phyloP scores from a whole-genome alignment of 2,329 filamentous ascomycete species.

The Leptographium procerum region DNA sequence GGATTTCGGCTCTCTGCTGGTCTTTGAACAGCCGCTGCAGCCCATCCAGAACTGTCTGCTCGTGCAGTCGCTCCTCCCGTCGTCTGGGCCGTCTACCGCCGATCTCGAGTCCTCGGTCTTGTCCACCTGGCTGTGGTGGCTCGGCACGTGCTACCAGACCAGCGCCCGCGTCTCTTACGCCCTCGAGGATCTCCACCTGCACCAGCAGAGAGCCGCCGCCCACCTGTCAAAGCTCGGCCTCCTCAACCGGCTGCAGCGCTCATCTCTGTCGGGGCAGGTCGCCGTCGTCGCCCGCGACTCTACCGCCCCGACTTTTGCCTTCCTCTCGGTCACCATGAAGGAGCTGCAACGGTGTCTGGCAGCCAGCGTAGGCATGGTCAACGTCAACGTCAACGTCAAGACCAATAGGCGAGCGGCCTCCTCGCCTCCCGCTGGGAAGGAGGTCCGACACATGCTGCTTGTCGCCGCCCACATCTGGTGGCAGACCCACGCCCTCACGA shows the following conservation, averaged over 20 bases:
- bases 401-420: too few species aligned
- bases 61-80: constrained; percentile 23
- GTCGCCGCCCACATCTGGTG: constrained; percentile 41
- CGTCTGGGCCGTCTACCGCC: too few species aligned
- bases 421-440: too few species aligned
- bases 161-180: constrained; percentile 32
- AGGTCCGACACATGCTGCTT: constrained; percentile 19
- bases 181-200: constrained; percentile 27
- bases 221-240: constrained; percentile 37
- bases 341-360: neutral
- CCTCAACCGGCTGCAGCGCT: constrained; percentile 50
- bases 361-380: neutral
- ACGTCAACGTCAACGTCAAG: neutral
- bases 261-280: constrained; percentile 41
- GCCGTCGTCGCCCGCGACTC: constrained; percentile 49
- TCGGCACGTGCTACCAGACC: constrained; percentile 40
- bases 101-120: constrained; percentile 10
- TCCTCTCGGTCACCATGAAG: constrained; percentile 26
- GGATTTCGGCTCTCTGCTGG: neutral
- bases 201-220: constrained; percentile 25
- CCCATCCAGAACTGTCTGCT: constrained; percentile 46
- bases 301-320: constrained; percentile 41
- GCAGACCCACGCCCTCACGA: constrained; percentile 38
- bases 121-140: constrained; percentile 26
- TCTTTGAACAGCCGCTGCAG: constrained; percentile 38